Base-by-base conservation (phyloP, 1,284 basidiomycete genomes). In the Porodaedalea pini region DNA sequence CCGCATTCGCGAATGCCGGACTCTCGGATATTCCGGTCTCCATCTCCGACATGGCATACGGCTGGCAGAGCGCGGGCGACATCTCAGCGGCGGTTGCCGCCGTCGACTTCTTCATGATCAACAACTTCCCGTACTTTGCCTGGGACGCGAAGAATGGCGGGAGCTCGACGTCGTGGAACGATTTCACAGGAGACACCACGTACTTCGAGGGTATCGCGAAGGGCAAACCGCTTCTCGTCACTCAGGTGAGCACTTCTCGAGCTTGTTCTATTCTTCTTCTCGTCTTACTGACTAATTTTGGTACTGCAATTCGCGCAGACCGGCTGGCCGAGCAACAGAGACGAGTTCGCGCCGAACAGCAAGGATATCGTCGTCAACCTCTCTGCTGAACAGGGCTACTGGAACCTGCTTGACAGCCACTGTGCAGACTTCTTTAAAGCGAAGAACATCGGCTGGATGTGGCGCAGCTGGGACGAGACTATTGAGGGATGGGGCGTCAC, bases 261-360 rank as follows among this genome's bases (percentile, higher is more conserved):
- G 23, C 6, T 19, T 8, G 13, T 45, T 41, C 6, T 21, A 23
- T 37, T 32, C 13, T 32, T n/a, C 10, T 34, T 6, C 11, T n/a
- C 21, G 19, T 2, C 15, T 31, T 31, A 17, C 29, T n/a, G n/a
- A n/a, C 25, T 45, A 13, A 54, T 29, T 27, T 31, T 17, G n/a
- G n/a, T 21, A 13, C 7, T 45, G 15, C 13, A 27, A 31, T 31
- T 44, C 11, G 7, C 8, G 34, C 43, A 61, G 59, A 58, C 59
- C 27, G 62, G 63, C 37, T 64, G 63, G 63, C 63, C 63, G 7
- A 59, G 54, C 13, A 63, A 61, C 34, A 48, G 59, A 21, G 53
- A 60, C 3, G 51, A 54, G 3, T 64, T 54, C 32, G 21, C 50
- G 10, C 55, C 61, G 17, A 64, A 64, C 50, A 61, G 58, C 41